Evolutionary conservation across 805 yeast species (phyloP).

Genomic region (Saturnispora quitensis): DNA sequence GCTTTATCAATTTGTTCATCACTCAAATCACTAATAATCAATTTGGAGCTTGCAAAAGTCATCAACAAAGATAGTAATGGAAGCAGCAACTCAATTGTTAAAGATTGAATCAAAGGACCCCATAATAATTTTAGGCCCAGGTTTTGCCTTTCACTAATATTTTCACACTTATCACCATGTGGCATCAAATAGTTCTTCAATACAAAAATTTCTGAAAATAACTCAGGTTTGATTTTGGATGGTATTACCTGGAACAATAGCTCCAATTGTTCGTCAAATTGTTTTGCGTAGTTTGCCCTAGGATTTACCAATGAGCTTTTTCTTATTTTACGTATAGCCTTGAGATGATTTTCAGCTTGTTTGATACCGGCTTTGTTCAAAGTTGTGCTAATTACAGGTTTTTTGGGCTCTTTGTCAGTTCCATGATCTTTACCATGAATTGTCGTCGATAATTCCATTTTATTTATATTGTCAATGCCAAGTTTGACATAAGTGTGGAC

Average conservation of each 20-base stretch:
- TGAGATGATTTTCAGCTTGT: conserved; percentile 30
- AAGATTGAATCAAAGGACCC: conserved; percentile 21
- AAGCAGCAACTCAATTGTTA: conserved; percentile 13
- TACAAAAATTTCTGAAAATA: conserved; percentile 23
- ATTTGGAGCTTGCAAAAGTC: conserved; percentile 7
- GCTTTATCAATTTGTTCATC: conserved; percentile 1
- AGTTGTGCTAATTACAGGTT: too few species aligned
- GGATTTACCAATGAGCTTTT: conserved; percentile 29
- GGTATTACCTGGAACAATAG: neutral
- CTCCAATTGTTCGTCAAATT: conserved; percentile 18
- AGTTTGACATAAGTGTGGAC: conserved; percentile 13
- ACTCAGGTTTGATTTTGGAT: conserved; percentile 1
- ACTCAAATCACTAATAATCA: conserved; percentile 3
- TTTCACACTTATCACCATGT: conserved; percentile 14
- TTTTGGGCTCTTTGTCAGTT: neutral
- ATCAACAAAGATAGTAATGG: conserved; percentile 15
- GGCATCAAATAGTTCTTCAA: conserved; percentile 27
- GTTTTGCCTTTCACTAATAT: conserved; percentile 19
- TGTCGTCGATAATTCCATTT: neutral
- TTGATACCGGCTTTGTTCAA: neutral
- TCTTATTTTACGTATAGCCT: conserved; percentile 41
- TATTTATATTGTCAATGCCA: neutral
- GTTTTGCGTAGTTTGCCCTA: conserved; percentile 33
- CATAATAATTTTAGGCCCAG: conserved; percentile 25
- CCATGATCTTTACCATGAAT: neutral